Evolutionary conservation across 169 alveolate species (phyloP).

Genomic region (Plasmodium vinckei): DNA sequence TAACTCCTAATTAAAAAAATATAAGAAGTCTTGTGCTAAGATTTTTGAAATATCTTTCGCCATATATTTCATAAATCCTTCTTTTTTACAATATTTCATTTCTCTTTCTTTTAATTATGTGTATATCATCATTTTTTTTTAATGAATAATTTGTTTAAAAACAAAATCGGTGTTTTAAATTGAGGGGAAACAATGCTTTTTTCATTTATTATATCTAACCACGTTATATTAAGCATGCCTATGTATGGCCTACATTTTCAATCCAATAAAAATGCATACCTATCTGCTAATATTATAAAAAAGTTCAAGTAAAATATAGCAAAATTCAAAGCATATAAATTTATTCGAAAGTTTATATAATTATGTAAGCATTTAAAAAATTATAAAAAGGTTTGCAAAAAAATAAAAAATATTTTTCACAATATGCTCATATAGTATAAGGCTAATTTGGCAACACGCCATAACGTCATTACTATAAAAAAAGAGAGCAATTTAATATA

Average conservation of each 20-base stretch:
- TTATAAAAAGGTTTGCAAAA: too few relatives aligned
- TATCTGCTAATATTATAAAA: too few relatives aligned
- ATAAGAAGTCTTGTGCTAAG: constrained; percentile 14
- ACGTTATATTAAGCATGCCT: background rate
- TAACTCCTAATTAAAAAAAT: constrained; percentile 42
- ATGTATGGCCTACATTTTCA: background rate
- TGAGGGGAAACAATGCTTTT: background rate
- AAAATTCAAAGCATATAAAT: too few relatives aligned
- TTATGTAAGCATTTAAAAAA: too few relatives aligned
- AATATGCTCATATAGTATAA: too few relatives aligned
- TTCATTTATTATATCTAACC: background rate
- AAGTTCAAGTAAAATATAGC: too few relatives aligned
- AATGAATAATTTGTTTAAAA: constrained; percentile 25
- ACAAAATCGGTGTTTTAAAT: background rate
- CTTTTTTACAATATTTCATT: constrained; percentile 33
- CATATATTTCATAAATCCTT: constrained; percentile 46
- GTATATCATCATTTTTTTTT: constrained; percentile 67
- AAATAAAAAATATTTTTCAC: too few relatives aligned
- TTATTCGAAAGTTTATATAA: too few relatives aligned
- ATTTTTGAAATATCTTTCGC: constrained; percentile 75
- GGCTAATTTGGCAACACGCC: too few relatives aligned
- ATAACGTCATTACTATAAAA: too few relatives aligned
- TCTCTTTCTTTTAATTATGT: constrained; percentile 12
- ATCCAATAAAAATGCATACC: background rate
- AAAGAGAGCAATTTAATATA: too few relatives aligned